These are phyloP conservation scores for Paramecium biaurelia DNA, from an alignment of 73 alveolate species.

Conservation along the genomic window DNA sequence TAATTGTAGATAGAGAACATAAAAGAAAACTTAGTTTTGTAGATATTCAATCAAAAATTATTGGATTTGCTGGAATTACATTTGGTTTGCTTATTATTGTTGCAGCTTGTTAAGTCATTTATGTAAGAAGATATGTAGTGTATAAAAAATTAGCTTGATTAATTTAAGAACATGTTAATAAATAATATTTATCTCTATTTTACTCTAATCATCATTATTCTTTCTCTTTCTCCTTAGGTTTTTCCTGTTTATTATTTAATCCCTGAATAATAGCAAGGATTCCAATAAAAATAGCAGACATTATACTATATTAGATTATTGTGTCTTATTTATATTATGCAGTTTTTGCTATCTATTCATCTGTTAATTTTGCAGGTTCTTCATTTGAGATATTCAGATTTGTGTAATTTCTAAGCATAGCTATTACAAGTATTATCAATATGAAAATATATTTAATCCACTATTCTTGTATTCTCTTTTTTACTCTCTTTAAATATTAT, in stretches of 20 bases:
- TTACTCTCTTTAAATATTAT: background rate
- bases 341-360: background rate
- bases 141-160: slow-evolving; percentile 1
- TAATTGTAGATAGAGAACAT: background rate
- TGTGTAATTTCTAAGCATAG: background rate
- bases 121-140: slow-evolving; percentile 7
- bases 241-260: background rate
- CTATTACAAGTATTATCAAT: background rate
- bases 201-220: background rate
- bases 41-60: background rate
- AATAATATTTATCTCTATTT: background rate
- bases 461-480: background rate
- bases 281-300: background rate
- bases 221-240: background rate
- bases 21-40: background rate
- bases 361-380: background rate
- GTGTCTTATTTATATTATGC: background rate
- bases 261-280: background rate
- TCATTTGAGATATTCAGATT: background rate
- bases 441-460: background rate
- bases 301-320: background rate
- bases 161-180: background rate
- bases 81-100: background rate
- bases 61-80: background rate
- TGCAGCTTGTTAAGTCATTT: background rate